Percentiles rank a stretch among this genome's conserved stretches.
Evolutionary conservation across 2,329 filamentous ascomycete species (phyloP).

Genomic region (Cytospora chrysosperma): DNA sequence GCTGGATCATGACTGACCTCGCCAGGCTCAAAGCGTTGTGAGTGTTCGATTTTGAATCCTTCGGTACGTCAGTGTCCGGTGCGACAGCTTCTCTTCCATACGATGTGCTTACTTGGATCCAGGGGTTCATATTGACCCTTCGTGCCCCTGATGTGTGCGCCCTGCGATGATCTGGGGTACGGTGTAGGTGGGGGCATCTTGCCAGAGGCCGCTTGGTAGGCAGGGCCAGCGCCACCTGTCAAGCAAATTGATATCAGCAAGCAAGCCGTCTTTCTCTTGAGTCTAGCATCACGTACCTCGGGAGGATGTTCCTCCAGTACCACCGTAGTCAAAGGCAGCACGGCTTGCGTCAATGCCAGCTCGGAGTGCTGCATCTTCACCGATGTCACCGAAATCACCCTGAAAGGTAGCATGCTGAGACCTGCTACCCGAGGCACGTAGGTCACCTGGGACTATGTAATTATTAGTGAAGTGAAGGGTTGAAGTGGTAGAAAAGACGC

Average conservation of each 20-base stretch:
- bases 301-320: not conserved
- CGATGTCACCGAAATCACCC: too few relatives aligned
- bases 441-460: not conserved
- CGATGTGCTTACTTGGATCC: not conserved
- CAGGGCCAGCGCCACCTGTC: too few relatives aligned
- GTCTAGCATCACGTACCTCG: not conserved
- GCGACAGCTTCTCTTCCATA: too few relatives aligned
- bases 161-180: not conserved
- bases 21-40: constrained; percentile 3
- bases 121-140: constrained; percentile 2
- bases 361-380: not conserved
- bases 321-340: not conserved
- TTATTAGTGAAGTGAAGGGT: not conserved
- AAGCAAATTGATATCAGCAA: too few relatives aligned
- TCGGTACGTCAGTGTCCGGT: not conserved
- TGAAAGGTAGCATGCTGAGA: too few relatives aligned
- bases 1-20: not conserved
- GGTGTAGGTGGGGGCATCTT: not conserved
- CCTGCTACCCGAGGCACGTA: not conserved
- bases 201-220: not conserved
- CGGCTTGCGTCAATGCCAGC: not conserved
- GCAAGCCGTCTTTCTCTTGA: not conserved
- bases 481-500: not conserved
- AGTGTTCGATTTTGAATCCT: constrained; percentile 15
- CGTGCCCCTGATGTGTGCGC: not conserved